Evolutionary conservation across 2,329 filamentous ascomycete species (phyloP), one percentile per base, ranked within the genome.

Genomic region (Aspergillus sp.): DNA sequence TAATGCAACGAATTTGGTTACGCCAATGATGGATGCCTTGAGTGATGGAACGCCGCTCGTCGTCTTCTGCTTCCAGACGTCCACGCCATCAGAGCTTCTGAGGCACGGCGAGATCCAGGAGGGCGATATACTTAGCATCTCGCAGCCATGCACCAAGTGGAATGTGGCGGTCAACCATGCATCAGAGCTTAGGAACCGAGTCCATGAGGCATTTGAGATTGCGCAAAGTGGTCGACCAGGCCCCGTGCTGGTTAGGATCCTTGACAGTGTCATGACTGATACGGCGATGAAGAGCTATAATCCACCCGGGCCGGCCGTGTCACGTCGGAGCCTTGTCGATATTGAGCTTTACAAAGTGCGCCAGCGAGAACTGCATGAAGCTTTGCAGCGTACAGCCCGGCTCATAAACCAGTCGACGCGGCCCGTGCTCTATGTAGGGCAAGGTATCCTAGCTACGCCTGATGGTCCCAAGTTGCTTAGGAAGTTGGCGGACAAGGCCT

Each of bases 121-220:
- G 78, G 93, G 92, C 59, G 95, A 99, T 72, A 88, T 96, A 37
- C 82, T 97, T 59, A 93, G 93, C 66, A 98, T 99, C 75, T 96
- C 91, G 33, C 86, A 93, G 70, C 88, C 93, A 19, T 97, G 93
- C 83, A 97, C 93, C 66, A 98, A 98, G 81, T 99, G 95, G 95
- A 98, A 98, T 69, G 91, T 96, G 59, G 96, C 98, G 91, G 91
- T 97, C 49, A 97, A 96, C 84, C 93, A 89, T 74, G 87, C 96
- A 55, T 92, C 91, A 50, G 95, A 99, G 78, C 83, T 99, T 56
- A 93, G 93, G 50, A 87, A 90, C 68, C 86, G 93, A 64, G 98
- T 98, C 72, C 96, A 97, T 75, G 95, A 98, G 79, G 95, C 95
- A 49, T 98, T 98, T 71, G 93, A 98, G 79, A 98, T 98, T 72